Conservation (phyloP, 306 rosid species). For the Phaseolus lunatus region DNA sequence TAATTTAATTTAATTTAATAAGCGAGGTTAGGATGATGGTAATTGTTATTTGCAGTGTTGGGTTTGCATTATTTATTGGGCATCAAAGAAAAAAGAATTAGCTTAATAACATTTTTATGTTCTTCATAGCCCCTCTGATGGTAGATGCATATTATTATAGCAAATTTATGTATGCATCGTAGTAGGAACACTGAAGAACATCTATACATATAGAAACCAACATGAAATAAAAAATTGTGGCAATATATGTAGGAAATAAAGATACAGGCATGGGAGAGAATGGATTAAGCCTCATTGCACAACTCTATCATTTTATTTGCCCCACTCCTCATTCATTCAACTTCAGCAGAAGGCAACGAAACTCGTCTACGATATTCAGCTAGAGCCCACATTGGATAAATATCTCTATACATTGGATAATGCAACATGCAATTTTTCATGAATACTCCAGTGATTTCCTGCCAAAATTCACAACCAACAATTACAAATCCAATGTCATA, state of each 20-base stretch:
- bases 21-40: neutral
- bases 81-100: neutral
- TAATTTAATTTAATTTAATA: too few relatives aligned
- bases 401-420: slow-evolving; percentile 77
- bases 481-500: slow-evolving; percentile 14
- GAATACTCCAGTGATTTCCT: slow-evolving; percentile 70
- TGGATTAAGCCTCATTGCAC: slow-evolving; percentile 3
- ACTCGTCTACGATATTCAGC: slow-evolving; percentile 73
- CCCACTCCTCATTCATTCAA: slow-evolving; percentile 3
- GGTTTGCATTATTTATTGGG: neutral
- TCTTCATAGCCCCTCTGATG: neutral
- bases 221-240: neutral
- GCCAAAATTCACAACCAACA: neutral
- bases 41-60: neutral
- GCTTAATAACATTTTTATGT: neutral
- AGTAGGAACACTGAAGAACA: slow-evolving; percentile 5
- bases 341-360: slow-evolving; percentile 53
- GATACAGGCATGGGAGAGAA: neutral
- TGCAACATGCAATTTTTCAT: slow-evolving; percentile 73
- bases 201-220: slow-evolving; percentile 18
- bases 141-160: neutral
- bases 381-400: slow-evolving; percentile 75
- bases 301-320: neutral
- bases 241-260: slow-evolving; percentile 12
- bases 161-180: neutral